phyloP scores from a whole-genome alignment of 139 green algal genomes.

The Limnomonas spitsbergensis region DNA sequence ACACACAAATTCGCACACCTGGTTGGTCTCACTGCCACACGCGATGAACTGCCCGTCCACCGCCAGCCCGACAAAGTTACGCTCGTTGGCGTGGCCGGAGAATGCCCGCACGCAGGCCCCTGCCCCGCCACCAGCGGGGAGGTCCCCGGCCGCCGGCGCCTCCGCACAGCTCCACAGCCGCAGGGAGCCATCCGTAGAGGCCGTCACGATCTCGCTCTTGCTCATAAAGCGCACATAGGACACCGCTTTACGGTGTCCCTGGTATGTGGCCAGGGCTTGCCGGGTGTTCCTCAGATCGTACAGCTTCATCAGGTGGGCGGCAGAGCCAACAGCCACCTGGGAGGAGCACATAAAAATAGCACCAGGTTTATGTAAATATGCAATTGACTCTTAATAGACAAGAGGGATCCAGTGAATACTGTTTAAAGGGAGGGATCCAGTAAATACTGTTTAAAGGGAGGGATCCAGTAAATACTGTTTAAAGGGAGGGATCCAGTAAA shows the following conservation, averaged over 20 bases:
- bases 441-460: too few relatives aligned
- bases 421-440: too few relatives aligned
- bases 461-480: too few relatives aligned
- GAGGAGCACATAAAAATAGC: too few relatives aligned
- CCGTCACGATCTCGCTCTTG: neutral
- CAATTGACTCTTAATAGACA: too few relatives aligned
- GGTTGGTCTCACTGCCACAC: slow-evolving; percentile 67
- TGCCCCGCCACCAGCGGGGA: neutral
- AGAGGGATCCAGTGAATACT: too few relatives aligned
- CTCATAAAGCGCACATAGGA: slow-evolving; percentile 74
- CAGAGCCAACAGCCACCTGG: slow-evolving; percentile 76
- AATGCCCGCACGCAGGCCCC: slow-evolving; percentile 19
- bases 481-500: too few relatives aligned
- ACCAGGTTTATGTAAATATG: too few relatives aligned
- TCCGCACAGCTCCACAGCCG: slow-evolving; percentile 52
- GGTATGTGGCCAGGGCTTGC: slow-evolving; percentile 18
- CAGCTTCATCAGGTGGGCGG: slow-evolving; percentile 54
- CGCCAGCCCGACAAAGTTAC: slow-evolving; percentile 87
- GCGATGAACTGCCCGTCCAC: slow-evolving; percentile 15
- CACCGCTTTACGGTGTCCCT: slow-evolving; percentile 65
- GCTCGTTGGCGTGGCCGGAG: slow-evolving; percentile 86
- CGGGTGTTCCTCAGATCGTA: slow-evolving; percentile 37
- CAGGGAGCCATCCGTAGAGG: slow-evolving; percentile 78
- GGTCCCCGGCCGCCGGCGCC: neutral
- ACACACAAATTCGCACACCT: too few relatives aligned